Evolutionary conservation across 805 yeast genomes (phyloP), one percentile per base, ranked within the genome.

Genomic region (Zygosaccharomyces bisporus): DNA sequence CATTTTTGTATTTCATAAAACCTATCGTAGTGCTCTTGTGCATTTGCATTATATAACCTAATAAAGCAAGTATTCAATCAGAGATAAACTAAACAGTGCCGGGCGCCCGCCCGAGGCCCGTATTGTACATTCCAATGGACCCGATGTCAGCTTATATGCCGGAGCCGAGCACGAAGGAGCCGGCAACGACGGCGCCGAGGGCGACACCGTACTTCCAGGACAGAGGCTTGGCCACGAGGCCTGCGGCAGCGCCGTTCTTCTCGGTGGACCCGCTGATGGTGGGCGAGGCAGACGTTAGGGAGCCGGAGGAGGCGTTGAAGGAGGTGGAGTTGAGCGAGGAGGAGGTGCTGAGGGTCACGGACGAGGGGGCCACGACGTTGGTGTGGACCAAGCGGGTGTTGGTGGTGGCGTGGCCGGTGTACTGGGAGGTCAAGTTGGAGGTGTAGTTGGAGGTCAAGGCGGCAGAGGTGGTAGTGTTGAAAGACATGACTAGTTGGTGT

Each of bases 171-270:
- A 68, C 56, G 51, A 66, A 61, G 43, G 73, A 69, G 40, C 69
- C 66, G 34, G 63, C 67, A 49, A 68, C 56, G 40, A 66, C 57
- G 39, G 68, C 69, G 56, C 69, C 70, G 48, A 69, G 51, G 29
- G 66, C 67, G 24, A 61, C 57, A 58, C 70, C 72, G 48, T 64
- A 59, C 51, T 70, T 64, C 75, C 75, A 63, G 41, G 68, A 59
- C 43, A 64, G 41, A 50, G 68, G 69, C 57, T 65, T 56, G 50
- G 67, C 65, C 41, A 67, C 60, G 42, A 57, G 46, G 43, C 58
- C 63, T 36, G 67, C 58, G 45, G 66, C 67, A 29, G 60, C 65
- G 6, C 32, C 40, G 31, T 54, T 57, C 36, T 52, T 33, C 40
- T 60, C 44, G 21, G 44, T 47, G 44, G 52, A 43, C n/a, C 40